Evolutionary conservation across 2,329 filamentous ascomycete species (phyloP).

Genomic region (Curvularia spicifera): DNA sequence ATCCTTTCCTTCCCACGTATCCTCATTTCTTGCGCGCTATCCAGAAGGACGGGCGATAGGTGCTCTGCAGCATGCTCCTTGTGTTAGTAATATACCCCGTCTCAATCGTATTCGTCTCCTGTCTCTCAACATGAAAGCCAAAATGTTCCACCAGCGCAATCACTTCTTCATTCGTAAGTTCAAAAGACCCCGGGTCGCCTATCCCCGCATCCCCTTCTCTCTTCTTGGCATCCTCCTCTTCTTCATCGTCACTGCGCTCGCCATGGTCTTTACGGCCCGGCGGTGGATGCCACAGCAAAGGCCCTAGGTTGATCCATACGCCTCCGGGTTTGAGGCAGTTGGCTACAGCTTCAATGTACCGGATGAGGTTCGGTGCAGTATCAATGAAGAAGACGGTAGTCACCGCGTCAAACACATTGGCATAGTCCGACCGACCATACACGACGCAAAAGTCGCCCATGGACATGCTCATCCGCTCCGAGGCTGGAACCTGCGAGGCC

Average conservation of each 20-base stretch:
- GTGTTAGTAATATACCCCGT: slow-evolving; percentile 88
- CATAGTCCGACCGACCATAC: slow-evolving; percentile 71
- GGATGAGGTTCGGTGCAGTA: slow-evolving; percentile 89
- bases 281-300: slow-evolving; percentile 94
- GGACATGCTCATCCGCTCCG: slow-evolving; percentile 86
- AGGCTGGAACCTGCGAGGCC: slow-evolving; percentile 39
- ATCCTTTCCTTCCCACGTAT: neutral
- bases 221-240: slow-evolving; percentile 22
- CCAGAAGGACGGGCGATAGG: slow-evolving; percentile 84
- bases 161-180: slow-evolving; percentile 89
- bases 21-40: slow-evolving; percentile 71
- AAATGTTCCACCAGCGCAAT: slow-evolving; percentile 73
- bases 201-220: slow-evolving; percentile 63
- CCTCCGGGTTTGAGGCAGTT: slow-evolving; percentile 80
- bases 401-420: slow-evolving; percentile 76
- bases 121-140: slow-evolving; percentile 76
- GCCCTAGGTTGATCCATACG: slow-evolving; percentile 87
- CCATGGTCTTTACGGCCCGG: slow-evolving; percentile 64
- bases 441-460: slow-evolving; percentile 91
- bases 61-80: slow-evolving; percentile 83
- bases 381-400: slow-evolving; percentile 96
- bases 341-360: slow-evolving; percentile 83
- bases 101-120: slow-evolving; percentile 61
- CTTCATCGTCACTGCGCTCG: slow-evolving; percentile 2
- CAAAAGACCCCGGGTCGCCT: slow-evolving; percentile 86